Evolutionary conservation across 179 eudicot species (phyloP).

Genomic region (Kewa caespitosa): DNA sequence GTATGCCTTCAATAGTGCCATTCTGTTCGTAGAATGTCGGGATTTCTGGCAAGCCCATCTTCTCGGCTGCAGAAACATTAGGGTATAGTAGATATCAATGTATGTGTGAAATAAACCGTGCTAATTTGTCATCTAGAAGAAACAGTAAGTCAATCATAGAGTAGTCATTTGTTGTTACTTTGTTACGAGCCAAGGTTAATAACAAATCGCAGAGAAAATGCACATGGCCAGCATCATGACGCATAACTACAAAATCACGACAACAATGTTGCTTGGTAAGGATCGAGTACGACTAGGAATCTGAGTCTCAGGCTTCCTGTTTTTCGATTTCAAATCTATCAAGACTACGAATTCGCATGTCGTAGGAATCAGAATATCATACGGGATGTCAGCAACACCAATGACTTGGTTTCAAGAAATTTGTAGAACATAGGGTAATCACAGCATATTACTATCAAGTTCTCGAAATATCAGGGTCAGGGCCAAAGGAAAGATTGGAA

Average conservation of each 20-base stretch:
- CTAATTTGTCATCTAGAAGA: not conserved
- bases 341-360: too few relatives aligned
- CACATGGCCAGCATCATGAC: not conserved
- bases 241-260: not conserved
- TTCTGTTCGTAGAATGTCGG: slow-evolving; percentile 57
- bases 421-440: not conserved
- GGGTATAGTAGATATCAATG: not conserved
- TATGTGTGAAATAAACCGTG: not conserved
- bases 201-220: not conserved
- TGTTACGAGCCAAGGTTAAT: not conserved
- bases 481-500: not conserved
- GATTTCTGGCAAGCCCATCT: slow-evolving; percentile 45
- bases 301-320: not conserved
- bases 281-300: not conserved
- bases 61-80: slow-evolving; percentile 34
- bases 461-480: not conserved
- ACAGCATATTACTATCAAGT: not conserved
- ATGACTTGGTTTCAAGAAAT: not conserved
- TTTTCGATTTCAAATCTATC: too few relatives aligned
- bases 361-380: too few relatives aligned
- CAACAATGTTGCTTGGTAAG: not conserved
- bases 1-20: slow-evolving; percentile 44
- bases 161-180: too few relatives aligned
- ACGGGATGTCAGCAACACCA: not conserved
- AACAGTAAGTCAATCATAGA: not conserved